Percentiles rank a stretch among this genome's conserved stretches.
These are phyloP conservation scores for Yamadazyma olivae DNA, from an alignment of 805 yeast genomes.

Conservation along the genomic window DNA sequence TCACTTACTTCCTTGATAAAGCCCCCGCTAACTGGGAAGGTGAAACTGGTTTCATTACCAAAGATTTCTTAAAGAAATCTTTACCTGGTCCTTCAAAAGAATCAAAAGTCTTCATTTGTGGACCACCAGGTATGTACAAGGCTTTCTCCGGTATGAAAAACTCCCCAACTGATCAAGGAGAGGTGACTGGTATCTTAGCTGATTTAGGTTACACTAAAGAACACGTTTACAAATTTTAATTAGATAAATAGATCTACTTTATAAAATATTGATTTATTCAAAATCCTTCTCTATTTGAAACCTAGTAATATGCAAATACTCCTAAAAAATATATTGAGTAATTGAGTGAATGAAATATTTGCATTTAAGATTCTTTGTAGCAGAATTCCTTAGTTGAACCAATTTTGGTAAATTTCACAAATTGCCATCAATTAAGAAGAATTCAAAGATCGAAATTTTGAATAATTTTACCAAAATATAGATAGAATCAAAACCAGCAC, in stretches of 20 bases:
- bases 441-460: no score
- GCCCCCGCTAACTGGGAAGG: constrained; percentile 51
- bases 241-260: neutral
- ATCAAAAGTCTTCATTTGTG: constrained; percentile 79
- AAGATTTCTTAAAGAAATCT: constrained; percentile 62
- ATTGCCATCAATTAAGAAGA: no score
- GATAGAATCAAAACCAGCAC: no score
- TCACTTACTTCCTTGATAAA: constrained; percentile 79
- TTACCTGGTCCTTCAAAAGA: constrained; percentile 61
- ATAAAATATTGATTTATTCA: no score
- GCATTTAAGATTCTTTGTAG: no score
- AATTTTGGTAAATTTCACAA: no score
- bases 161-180: constrained; percentile 93
- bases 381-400: no score
- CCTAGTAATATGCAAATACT: no score
- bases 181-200: constrained; percentile 78
- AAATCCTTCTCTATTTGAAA: neutral
- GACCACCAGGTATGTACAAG: constrained; percentile 89
- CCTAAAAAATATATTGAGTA: no score
- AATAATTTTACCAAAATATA: no score
- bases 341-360: no score
- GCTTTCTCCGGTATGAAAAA: constrained; percentile 84
- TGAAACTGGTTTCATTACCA: constrained; percentile 70
- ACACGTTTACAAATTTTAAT: constrained; percentile 82
- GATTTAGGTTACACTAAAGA: constrained; percentile 87